Conservation (phyloP, 768 basidiomycete genomes). For the Dendrothele bispora region DNA sequence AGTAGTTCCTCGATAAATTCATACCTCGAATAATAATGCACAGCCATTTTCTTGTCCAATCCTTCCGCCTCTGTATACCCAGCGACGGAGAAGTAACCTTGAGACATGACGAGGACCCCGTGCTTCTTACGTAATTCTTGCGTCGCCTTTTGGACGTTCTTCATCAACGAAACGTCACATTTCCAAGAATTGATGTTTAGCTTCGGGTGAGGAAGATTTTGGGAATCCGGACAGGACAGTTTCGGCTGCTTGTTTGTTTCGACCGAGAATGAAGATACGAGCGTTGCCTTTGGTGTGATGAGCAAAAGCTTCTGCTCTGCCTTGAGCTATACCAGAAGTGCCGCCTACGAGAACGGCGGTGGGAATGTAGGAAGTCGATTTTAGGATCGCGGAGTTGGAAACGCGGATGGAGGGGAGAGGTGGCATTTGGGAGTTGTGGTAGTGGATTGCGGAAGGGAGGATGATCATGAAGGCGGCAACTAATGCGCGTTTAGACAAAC, state of each 20-base stretch:
- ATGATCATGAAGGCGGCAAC: too few relatives aligned
- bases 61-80: slow-evolving; percentile 32
- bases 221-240: slow-evolving; percentile 30
- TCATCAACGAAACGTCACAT: slow-evolving; percentile 37
- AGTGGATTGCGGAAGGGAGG: too few relatives aligned
- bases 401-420: slow-evolving; percentile 14
- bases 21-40: slow-evolving; percentile 34
- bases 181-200: slow-evolving; percentile 32
- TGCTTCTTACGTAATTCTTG: slow-evolving; percentile 26
- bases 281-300: slow-evolving; percentile 31
- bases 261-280: slow-evolving; percentile 34
- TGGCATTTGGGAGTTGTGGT: slow-evolving; percentile 13
- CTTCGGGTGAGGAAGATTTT: slow-evolving; percentile 14
- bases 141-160: slow-evolving; percentile 28
- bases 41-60: slow-evolving; percentile 28
- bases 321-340: slow-evolving; percentile 23
- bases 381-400: slow-evolving; percentile 12
- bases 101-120: slow-evolving; percentile 31
- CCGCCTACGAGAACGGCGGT: slow-evolving; percentile 14
- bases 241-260: slow-evolving; percentile 29
- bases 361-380: slow-evolving; percentile 6
- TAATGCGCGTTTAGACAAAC: too few relatives aligned
- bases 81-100: slow-evolving; percentile 22
- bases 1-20: slow-evolving; percentile 32
- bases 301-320: slow-evolving; percentile 30